phyloP scores from a whole-genome alignment of 768 basidiomycete species.

The Psilocybe azurescens region DNA sequence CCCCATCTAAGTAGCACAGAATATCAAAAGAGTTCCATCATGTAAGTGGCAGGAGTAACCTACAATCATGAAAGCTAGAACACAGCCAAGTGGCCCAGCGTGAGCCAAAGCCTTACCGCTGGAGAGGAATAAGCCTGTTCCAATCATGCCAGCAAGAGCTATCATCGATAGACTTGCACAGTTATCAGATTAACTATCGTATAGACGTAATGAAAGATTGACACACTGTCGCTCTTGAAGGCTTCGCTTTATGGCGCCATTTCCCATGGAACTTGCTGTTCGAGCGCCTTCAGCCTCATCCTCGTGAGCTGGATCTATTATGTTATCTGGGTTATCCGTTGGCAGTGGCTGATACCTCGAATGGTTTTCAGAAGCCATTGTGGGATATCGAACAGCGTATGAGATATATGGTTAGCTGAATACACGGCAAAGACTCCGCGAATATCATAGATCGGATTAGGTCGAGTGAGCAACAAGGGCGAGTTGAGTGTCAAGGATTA shows the following conservation, averaged over 20 bases:
- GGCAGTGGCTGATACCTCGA: constrained; percentile 22
- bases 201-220: neutral
- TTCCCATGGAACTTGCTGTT: constrained; percentile 1
- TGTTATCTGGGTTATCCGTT: constrained; percentile 5
- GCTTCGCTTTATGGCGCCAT: constrained; percentile 27
- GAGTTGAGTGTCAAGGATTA: neutral
- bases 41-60: constrained; percentile 5
- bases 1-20: constrained; percentile 31
- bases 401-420: neutral
- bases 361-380: constrained; percentile 1
- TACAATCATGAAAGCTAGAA: constrained; percentile 52
- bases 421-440: neutral
- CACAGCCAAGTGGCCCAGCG: constrained; percentile 58
- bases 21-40: neutral
- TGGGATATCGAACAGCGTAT: neutral
- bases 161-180: constrained; percentile 34
- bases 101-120: constrained; percentile 52
- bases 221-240: constrained; percentile 37
- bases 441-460: neutral
- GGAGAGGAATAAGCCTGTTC: constrained; percentile 63
- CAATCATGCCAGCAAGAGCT: constrained; percentile 44
- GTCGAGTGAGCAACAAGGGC: neutral
- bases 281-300: neutral
- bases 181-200: neutral
- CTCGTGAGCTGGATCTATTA: neutral